Conservation (phyloP, 164 flowering plant genomes). For the Vitis vinifera region ASM3070453v1 NC_081814.1:13990001-13990500, state of each 20-base stretch:
- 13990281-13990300: constrained; percentile 21
- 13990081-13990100: constrained; percentile 23
- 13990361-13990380: too few relatives aligned
- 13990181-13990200: constrained; percentile 42
- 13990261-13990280: constrained; percentile 19
- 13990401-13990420: too few relatives aligned
- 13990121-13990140: constrained; percentile 42
- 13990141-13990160: constrained; percentile 44
- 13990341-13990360: too few relatives aligned
- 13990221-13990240: constrained; percentile 33
- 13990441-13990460: too few relatives aligned
- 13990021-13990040: not conserved
- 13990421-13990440: too few relatives aligned
- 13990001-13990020: constrained; percentile 1
- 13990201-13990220: constrained; percentile 34
- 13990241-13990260: constrained; percentile 26
- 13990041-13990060: not conserved
- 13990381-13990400: too few relatives aligned
- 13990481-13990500: too few relatives aligned
- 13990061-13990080: constrained; percentile 20
- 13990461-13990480: too few relatives aligned
- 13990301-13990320: constrained; percentile 16
- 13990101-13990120: constrained; percentile 31
- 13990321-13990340: not conserved
- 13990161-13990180: constrained; percentile 24